Base-by-base conservation (phyloP, 1,284 basidiomycete species). In the Leccinum fuscescens region DNA sequence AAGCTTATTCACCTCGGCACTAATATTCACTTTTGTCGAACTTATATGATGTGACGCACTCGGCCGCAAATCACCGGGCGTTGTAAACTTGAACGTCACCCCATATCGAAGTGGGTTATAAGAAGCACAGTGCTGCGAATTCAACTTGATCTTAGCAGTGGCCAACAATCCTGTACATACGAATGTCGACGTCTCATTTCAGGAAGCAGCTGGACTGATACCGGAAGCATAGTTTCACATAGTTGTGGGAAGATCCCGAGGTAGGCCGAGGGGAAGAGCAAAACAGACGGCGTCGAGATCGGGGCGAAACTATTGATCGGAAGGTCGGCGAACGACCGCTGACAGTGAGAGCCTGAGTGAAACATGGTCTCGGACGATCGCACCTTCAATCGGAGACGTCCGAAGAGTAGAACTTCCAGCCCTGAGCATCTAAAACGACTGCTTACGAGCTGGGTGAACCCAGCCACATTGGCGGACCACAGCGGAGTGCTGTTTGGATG, bases 371-470 rank as follows among this genome's bases (percentile, higher is more conserved):
- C 35, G 35, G 53, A 54, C 11, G 17, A 46, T 54, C 15, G 4
- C n/a, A 55, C n/a, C 22, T 55, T 29, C 33, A 33, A 33, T 33
- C 37, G 54, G 54, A 54, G 15, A 44, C n/a, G 15, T 42, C 37
- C 54, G 54, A n/a, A 39, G 35, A 54, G 29, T 11, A 24, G 12
- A 53, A 53, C 22, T n/a, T 39, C 53, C 54, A 44, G 11, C 54
- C 54, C 54, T 55, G 54, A 20, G 22, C 27, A 2, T 39, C 6
- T 17, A 42, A 39, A 39, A 39, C 37, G 22, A 55, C 22, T 29
- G 37, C 37, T 55, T 35, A 29, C 37, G 53, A 39, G 53, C 35
- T 44, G n/a, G 37, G 48, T 63, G 60, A 65, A 68, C 65, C 66
- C 31, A 29, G 48, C 27, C 55, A 6, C 54, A 46, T 46, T 39